phyloP scores from a whole-genome alignment of 2,329 filamentous ascomycete species.

The Penicillium sp. region DNA sequence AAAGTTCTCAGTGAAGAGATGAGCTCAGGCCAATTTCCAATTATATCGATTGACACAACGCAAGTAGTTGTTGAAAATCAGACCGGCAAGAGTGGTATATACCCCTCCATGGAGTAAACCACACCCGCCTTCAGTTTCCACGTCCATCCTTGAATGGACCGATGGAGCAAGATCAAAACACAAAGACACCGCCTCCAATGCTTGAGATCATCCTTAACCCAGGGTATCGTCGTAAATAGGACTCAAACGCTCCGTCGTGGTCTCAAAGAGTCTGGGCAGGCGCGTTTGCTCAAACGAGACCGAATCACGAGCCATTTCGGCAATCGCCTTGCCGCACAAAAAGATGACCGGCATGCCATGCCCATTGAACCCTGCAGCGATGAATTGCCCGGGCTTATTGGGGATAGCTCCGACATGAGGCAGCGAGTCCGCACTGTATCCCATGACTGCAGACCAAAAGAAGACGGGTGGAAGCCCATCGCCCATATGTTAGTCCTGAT shows the following conservation, averaged over 20 bases:
- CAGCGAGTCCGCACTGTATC: constrained; percentile 45
- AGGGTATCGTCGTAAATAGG: constrained; percentile 1
- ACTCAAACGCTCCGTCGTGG: constrained; percentile 14
- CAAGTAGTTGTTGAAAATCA: too few species aligned
- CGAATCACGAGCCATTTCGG: constrained; percentile 44
- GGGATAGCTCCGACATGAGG: constrained; percentile 50
- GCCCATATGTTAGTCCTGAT: too few species aligned
- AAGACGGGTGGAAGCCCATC: too few species aligned
- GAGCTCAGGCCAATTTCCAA: too few species aligned
- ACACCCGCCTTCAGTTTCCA: too few species aligned
- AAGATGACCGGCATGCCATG: constrained; percentile 62
- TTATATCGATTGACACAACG: too few species aligned
- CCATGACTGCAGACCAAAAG: constrained; percentile 39
- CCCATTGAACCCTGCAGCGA: constrained; percentile 58
- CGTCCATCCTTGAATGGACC: too few species aligned
- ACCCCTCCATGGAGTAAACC: too few species aligned
- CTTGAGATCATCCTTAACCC: not conserved
- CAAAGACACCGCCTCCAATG: too few species aligned
- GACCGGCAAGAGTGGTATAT: too few species aligned
- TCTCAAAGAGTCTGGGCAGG: constrained; percentile 29
- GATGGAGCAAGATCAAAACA: too few species aligned
- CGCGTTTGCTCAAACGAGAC: constrained; percentile 22
- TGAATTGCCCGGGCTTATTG: constrained; percentile 45
- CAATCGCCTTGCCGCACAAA: constrained; percentile 53
- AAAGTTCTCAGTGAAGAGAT: too few species aligned